These are phyloP conservation scores for Musa beccarii DNA, from an alignment of 176 grass and related monocot genomes.

Conservation along the genomic window DNA sequence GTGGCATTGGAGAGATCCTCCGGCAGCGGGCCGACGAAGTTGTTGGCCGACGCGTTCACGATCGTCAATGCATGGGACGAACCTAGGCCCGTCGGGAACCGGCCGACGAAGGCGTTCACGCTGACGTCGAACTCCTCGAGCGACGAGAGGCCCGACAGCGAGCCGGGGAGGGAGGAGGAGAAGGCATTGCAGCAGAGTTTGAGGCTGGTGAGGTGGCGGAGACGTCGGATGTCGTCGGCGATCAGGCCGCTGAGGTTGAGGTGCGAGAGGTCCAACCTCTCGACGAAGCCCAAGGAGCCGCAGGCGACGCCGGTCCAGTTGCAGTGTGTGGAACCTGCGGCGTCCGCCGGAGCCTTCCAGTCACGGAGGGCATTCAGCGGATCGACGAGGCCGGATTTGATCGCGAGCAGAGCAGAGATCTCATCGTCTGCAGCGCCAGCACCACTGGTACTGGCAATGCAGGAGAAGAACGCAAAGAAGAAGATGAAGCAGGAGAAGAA, in stretches of 20 bases:
- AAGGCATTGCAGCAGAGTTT: constrained; percentile 78
- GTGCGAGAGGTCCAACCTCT: constrained; percentile 43
- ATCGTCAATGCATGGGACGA: constrained; percentile 31
- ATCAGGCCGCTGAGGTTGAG: constrained; percentile 67
- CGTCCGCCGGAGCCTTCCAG: constrained; percentile 35
- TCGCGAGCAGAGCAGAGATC: constrained; percentile 39
- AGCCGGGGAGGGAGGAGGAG: constrained; percentile 48
- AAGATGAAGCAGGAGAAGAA: constrained; percentile 15
- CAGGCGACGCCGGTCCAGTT: constrained; percentile 62
- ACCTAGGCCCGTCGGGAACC: constrained; percentile 66
- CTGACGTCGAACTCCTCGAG: constrained; percentile 69
- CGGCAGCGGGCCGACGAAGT: constrained; percentile 62
- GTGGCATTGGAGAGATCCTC: constrained; percentile 63
- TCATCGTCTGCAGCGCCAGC: constrained; percentile 27
- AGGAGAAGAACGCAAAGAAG: constrained; percentile 9
- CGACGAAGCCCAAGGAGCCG: constrained; percentile 38
- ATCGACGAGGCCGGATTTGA: constrained; percentile 60
- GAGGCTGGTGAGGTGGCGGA: constrained; percentile 37
- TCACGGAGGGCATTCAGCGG: constrained; percentile 33
- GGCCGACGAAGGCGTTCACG: constrained; percentile 57
- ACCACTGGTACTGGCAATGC: constrained; percentile 10
- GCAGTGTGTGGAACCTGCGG: constrained; percentile 38
- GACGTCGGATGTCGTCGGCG: constrained; percentile 34
- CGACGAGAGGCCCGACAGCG: constrained; percentile 34
- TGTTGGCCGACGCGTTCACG: constrained; percentile 71